These are phyloP conservation scores for Euphorbia schlechtendalii DNA, from an alignment of 441 rosid genomes.

Conservation along the genomic window DNA sequence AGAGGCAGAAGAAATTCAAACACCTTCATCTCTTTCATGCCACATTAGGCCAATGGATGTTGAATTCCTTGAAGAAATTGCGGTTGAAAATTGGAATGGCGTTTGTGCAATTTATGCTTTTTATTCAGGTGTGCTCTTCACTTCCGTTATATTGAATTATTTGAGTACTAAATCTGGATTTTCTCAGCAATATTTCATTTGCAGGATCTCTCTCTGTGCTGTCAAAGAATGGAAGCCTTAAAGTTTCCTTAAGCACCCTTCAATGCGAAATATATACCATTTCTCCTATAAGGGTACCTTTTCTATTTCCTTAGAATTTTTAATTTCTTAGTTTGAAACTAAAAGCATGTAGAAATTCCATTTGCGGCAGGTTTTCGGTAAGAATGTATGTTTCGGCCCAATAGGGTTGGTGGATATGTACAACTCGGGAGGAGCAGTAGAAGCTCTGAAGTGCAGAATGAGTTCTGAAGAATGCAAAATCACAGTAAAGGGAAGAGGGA, in stretches of 20 bases:
- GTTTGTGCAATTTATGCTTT: conserved; percentile 45
- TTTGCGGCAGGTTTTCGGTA: conserved; percentile 31
- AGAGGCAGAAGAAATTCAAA: conserved; percentile 13
- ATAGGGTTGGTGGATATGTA: conserved; percentile 63
- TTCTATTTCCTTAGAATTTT: too few relatives aligned
- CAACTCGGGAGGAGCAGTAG: conserved; percentile 66
- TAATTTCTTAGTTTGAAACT: neutral
- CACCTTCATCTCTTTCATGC: conserved; percentile 28
- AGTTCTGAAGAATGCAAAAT: conserved; percentile 23
- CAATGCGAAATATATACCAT: conserved; percentile 41
- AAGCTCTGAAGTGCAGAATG: conserved; percentile 26
- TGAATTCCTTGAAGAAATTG: conserved; percentile 48
- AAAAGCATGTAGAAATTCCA: neutral
- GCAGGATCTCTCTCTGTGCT: conserved; percentile 33
- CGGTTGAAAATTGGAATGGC: conserved; percentile 39
- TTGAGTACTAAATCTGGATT: conserved; percentile 11
- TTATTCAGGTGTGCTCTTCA: conserved; percentile 31
- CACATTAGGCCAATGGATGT: conserved; percentile 33
- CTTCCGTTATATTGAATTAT: neutral
- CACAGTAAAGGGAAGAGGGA: conserved; percentile 33
- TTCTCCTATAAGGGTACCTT: conserved; percentile 50
- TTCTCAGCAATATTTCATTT: conserved; percentile 1
- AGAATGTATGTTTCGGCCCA: conserved; percentile 42
- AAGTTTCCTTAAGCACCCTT: conserved; percentile 35
- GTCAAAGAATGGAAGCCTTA: conserved; percentile 29